Evolutionary conservation across 345 rosid species (phyloP), one percentile per base, ranked within the genome.

Genomic region (Dipteronia dyeriana): DNA sequence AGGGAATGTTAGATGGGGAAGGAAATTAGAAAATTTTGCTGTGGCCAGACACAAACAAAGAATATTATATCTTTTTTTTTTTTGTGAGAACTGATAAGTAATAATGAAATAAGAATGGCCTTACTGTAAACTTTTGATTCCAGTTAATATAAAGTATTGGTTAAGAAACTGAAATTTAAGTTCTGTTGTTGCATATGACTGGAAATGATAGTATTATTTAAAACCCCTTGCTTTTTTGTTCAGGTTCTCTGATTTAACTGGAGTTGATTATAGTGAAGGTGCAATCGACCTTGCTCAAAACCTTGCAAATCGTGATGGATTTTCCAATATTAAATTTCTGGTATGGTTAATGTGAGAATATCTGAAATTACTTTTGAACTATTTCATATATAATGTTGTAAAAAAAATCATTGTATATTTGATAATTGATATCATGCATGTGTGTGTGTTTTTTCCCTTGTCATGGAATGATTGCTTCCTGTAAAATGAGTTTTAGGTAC

Each of bases 211-310:
- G 54, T 13, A 29, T 49, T 19, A 53, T 75, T 23, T 31, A 13
- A 5, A 14, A 56, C 2, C 47, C 39, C 62, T 1, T 56, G 62
- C 76, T 79, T 80, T 49, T 76, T 75, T 59, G 64, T 81, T 74
- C 87, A 94, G 99, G 89, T 96, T 92, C 87, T 83, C 95, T 77
- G 98, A 92, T 80, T 87, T 94, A 82, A 96, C 97, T 12, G 99
- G 98, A 77, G 82, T 83, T 69, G 98, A 96, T 79, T 96, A 96
- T 63, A 94, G 97, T 76, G 98, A 96, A 84, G 93, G 93, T 31
- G 99, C 98, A 4, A 82, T 94, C 76, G 86, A 89, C 81, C 99
- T 96, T 41, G 95, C 99, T 34, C 89, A 82, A 75, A 89, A 87
- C 78, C 90, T 96, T 79, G 93, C 98, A 81, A 80, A 86, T 66